Percentiles rank a stretch among this genome's conserved stretches.
These are phyloP conservation scores for Taxillus chinensis DNA, from an alignment of 164 flowering plant genomes.

Conservation along the genomic window DNA sequence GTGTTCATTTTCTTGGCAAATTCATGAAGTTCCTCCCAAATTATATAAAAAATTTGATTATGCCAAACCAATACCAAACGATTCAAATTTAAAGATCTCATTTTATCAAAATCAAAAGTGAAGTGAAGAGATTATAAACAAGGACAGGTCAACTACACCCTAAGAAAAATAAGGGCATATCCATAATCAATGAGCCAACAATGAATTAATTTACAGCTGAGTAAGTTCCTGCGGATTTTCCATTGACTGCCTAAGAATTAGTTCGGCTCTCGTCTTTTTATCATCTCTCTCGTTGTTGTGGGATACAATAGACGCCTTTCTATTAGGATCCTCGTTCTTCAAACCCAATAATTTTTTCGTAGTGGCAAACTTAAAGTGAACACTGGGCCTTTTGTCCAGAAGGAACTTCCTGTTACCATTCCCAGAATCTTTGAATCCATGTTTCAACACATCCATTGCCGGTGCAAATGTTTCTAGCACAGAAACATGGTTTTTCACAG, in stretches of 20 bases:
- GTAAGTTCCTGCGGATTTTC: slow-evolving; percentile 73
- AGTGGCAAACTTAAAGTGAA: slow-evolving; percentile 42
- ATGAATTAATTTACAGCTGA: slow-evolving; percentile 55
- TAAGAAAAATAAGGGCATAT: slow-evolving; percentile 10
- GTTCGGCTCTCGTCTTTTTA: slow-evolving; percentile 89
- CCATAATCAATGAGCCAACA: slow-evolving; percentile 11
- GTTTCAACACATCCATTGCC: slow-evolving; percentile 59
- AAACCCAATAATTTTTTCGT: slow-evolving; percentile 49
- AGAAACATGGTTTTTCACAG: slow-evolving; percentile 26
- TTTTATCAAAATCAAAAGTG: too few relatives aligned
- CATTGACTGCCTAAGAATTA: slow-evolving; percentile 66
- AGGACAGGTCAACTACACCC: not conserved
- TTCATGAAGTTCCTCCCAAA: too few relatives aligned
- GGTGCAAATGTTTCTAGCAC: slow-evolving; percentile 74
- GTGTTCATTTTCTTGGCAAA: too few relatives aligned
- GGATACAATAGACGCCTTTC: slow-evolving; percentile 19
- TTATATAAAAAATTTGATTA: too few relatives aligned
- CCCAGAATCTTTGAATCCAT: slow-evolving; percentile 30
- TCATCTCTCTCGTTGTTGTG: slow-evolving; percentile 79
- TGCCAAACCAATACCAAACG: too few relatives aligned
- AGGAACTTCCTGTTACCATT: slow-evolving; percentile 28
- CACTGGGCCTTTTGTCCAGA: slow-evolving; percentile 46
- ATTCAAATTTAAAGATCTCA: too few relatives aligned
- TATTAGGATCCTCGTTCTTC: slow-evolving; percentile 24
- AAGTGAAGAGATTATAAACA: not conserved